A percentile compares a stretch with the other conserved stretches of the same genome.
phyloP scores from a whole-genome alignment of 331 rosid species.

The Stylosanthes scabra region DNA sequence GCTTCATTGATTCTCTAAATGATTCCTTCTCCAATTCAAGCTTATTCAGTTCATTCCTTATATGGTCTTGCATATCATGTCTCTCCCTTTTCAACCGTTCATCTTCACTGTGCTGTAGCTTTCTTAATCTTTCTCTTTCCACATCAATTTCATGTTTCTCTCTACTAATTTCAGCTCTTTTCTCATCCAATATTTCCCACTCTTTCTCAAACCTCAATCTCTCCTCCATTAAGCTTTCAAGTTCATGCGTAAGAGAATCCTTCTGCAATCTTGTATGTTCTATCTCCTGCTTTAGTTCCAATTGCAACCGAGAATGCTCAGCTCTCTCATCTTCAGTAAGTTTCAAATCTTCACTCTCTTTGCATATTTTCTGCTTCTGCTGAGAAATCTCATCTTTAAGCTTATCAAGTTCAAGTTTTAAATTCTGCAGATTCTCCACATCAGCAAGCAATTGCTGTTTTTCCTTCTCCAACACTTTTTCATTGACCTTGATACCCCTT shows the following conservation, averaged over 20 bases:
- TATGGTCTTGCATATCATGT: conserved; percentile 53
- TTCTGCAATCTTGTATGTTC: conserved; percentile 67
- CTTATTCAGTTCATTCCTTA: conserved; percentile 66
- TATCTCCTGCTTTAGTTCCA: conserved; percentile 77
- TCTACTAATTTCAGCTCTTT: conserved; percentile 57
- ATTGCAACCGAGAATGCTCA: conserved; percentile 69
- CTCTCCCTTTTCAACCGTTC: conserved; percentile 74
- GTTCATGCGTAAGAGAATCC: conserved; percentile 61
- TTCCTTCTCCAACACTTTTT: conserved; percentile 71
- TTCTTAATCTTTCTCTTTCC: conserved; percentile 69
- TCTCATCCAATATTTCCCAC: conserved; percentile 86
- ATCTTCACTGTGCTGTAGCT: conserved; percentile 57
- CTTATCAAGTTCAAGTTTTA: conserved; percentile 63
- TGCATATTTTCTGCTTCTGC: conserved; percentile 61
- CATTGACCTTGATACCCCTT: conserved; percentile 59
- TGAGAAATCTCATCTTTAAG: conserved; percentile 59
- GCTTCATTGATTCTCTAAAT: conserved; percentile 60
- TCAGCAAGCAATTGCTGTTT: conserved; percentile 67
- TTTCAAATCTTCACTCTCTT: conserved; percentile 66
- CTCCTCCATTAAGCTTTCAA: conserved; percentile 75
- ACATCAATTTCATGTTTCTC: conserved; percentile 54
- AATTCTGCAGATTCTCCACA: conserved; percentile 54
- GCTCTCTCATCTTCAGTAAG: conserved; percentile 72
- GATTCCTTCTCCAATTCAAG: conserved; percentile 80
- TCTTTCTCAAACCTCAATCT: conserved; percentile 85